Conservation (phyloP, 83 land plant genomes). For the Picea mariana region DNA sequence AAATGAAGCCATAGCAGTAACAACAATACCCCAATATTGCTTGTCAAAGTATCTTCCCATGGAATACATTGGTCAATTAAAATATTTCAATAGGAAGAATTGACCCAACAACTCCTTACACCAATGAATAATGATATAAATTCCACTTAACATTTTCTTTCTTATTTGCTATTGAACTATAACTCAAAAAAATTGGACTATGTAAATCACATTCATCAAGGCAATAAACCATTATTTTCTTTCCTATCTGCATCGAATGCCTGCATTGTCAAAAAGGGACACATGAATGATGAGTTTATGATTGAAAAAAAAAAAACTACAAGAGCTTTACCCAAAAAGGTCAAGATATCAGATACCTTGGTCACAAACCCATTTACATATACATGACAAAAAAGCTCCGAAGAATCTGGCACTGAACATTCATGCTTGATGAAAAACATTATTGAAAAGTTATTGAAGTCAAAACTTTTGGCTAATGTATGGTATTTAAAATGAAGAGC, state of each 20-base stretch:
- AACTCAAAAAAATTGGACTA: not conserved
- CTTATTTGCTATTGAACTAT: not conserved
- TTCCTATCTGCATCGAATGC: slow-evolving; percentile 62
- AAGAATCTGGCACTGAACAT: slow-evolving; percentile 82
- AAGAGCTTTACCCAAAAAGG: not conserved
- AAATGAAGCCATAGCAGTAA: too few relatives aligned
- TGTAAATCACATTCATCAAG: slow-evolving; percentile 31
- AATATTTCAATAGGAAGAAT: not conserved
- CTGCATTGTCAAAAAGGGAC: too few relatives aligned
- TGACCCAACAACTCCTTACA: not conserved
- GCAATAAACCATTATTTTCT: slow-evolving; percentile 45
- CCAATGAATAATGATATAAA: not conserved
- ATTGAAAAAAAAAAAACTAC: not conserved
- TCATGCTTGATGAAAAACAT: slow-evolving; percentile 45
- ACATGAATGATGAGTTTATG: too few relatives aligned
- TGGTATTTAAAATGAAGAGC: not conserved
- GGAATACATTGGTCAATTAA: too few relatives aligned
- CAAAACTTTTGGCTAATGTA: not conserved
- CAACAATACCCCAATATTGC: too few relatives aligned
- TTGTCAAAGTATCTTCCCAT: too few relatives aligned
- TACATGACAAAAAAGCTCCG: slow-evolving; percentile 76
- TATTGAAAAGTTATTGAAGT: too few relatives aligned
- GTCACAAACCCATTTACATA: slow-evolving; percentile 73
- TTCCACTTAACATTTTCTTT: not conserved
- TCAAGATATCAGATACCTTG: slow-evolving; percentile 44